Percentiles rank a stretch among this genome's conserved stretches.
Evolutionary conservation across 768 basidiomycete species (phyloP).

Genomic region (Chalciporus sphaerocephalus): DNA sequence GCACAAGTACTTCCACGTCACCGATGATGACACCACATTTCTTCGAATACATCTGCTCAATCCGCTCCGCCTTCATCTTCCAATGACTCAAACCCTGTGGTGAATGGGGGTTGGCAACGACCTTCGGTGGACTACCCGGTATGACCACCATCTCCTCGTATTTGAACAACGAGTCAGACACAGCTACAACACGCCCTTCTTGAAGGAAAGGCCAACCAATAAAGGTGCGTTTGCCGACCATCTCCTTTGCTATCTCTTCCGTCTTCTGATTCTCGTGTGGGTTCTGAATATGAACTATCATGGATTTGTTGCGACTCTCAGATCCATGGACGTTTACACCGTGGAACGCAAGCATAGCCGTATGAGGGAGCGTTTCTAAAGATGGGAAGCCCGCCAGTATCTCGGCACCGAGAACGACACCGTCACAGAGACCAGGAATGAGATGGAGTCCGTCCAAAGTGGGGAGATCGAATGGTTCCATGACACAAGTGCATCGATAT

Average conservation of each 20-base stretch:
- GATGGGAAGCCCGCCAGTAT: constrained; percentile 97
- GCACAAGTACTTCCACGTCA: constrained; percentile 71
- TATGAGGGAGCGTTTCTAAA: constrained; percentile 81
- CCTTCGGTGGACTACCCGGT: constrained; percentile 47
- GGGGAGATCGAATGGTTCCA: constrained; percentile 84
- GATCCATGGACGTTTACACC: constrained; percentile 90
- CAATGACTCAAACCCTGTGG: constrained; percentile 66
- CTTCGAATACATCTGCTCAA: constrained; percentile 86
- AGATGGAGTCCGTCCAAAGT: constrained; percentile 81
- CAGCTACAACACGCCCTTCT: constrained; percentile 81
- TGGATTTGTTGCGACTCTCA: constrained; percentile 89
- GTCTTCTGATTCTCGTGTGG: constrained; percentile 61
- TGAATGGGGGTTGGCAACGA: constrained; percentile 70
- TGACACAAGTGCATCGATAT: constrained; percentile 70
- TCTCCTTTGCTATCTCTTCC: constrained; percentile 67
- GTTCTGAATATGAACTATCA: constrained; percentile 83
- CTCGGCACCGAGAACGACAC: constrained; percentile 78
- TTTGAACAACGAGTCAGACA: constrained; percentile 84
- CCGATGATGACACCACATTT: constrained; percentile 83
- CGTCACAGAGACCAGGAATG: constrained; percentile 81
- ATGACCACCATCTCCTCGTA: constrained; percentile 69
- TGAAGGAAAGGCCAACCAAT: constrained; percentile 93
- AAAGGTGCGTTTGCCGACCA: constrained; percentile 76
- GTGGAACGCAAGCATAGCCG: constrained; percentile 73
- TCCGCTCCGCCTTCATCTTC: constrained; percentile 76